These are phyloP conservation scores for Suillus sp. DNA, from an alignment of 768 basidiomycete genomes.

Conservation along the genomic window DNA sequence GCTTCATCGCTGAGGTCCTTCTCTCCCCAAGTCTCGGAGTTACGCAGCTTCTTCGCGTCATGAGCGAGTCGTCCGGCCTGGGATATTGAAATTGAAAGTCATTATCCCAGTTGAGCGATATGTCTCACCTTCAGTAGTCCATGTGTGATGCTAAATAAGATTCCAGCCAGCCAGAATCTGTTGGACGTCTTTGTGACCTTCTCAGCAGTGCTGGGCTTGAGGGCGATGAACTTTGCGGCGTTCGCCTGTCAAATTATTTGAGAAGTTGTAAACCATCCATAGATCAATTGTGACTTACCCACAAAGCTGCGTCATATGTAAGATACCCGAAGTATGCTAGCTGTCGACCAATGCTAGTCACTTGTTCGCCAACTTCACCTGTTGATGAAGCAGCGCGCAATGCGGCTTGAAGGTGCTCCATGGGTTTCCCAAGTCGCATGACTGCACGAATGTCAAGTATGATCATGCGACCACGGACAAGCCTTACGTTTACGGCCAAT, in stretches of 20 bases:
- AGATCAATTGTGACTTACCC: slow-evolving; percentile 54
- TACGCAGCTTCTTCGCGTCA: slow-evolving; percentile 56
- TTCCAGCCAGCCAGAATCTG: slow-evolving; percentile 88
- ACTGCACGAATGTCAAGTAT: slow-evolving; percentile 48
- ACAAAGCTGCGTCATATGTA: slow-evolving; percentile 77
- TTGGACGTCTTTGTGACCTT: slow-evolving; percentile 67
- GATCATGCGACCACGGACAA: slow-evolving; percentile 6
- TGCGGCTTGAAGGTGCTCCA: slow-evolving; percentile 92
- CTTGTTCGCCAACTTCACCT: slow-evolving; percentile 64
- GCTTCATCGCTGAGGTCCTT: slow-evolving; percentile 69
- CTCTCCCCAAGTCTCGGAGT: slow-evolving; percentile 51
- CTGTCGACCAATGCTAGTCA: slow-evolving; percentile 81
- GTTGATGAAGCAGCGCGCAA: slow-evolving; percentile 64
- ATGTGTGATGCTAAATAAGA: slow-evolving; percentile 75
- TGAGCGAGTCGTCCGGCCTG: slow-evolving; percentile 64
- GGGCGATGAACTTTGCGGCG: slow-evolving; percentile 60
- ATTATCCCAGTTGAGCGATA: neutral
- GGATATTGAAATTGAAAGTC: neutral
- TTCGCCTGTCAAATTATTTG: slow-evolving; percentile 50
- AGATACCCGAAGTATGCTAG: slow-evolving; percentile 89
- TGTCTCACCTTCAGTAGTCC: slow-evolving; percentile 62
- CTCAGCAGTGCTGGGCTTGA: slow-evolving; percentile 61
- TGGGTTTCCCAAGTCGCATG: slow-evolving; percentile 88
- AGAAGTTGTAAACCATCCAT: neutral
- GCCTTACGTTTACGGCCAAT: slow-evolving; percentile 78